Evolutionary conservation across 2,329 filamentous ascomycete genomes (phyloP), one percentile per base, ranked within the genome.

Genomic region (Remersonia thermophila): DNA sequence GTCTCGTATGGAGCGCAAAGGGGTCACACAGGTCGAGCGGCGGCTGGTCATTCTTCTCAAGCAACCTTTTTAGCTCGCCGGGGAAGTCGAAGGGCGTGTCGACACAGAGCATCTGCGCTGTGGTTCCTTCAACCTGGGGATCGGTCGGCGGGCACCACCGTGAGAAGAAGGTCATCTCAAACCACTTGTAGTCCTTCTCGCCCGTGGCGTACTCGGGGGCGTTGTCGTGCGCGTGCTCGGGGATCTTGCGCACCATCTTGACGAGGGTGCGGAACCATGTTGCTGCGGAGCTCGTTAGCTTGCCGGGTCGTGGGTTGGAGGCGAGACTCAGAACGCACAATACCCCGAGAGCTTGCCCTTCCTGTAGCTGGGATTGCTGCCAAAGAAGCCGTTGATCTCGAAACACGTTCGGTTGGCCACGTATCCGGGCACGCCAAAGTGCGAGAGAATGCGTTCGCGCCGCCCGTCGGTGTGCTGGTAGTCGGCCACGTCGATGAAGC

Each of bases 371-470:
- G 37, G 27, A 4, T 38, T 41, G 30, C 34, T 37, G 8, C 45
- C 45, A 32, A 43, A 45, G 39, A 40, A 47, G 15, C 43, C 45
- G 32, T 45, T 47, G 5, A 47, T 4, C 20, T 47, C 45, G 13
- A 44, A 44, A 30, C 45, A 47, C 11, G 43, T 45, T 9, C 40
- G 25, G 20, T 35, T 42, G 12, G 36, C 43, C 13, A 47, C 37
- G 17, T 42, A 47, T 7, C 16, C 8, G 13, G 45, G 45, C 16
- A 47, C 45, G 26, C 37, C 30, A 35, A 47, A 45, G 20, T 43
- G 36, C 6, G 32, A 36, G 3, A 47, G 43, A 5, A 45, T 32
- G 16, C 23, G 31, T 17, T 45, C 35, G n/a, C 45, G 40, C 4
- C 35, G 32, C 4, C 25, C 35, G 10, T 35, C 38, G 7, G 30